Evolutionary conservation across 306 rosid species (phyloP), one percentile per base, ranked within the genome.

Genomic region (Erythrophleum fordii): DNA sequence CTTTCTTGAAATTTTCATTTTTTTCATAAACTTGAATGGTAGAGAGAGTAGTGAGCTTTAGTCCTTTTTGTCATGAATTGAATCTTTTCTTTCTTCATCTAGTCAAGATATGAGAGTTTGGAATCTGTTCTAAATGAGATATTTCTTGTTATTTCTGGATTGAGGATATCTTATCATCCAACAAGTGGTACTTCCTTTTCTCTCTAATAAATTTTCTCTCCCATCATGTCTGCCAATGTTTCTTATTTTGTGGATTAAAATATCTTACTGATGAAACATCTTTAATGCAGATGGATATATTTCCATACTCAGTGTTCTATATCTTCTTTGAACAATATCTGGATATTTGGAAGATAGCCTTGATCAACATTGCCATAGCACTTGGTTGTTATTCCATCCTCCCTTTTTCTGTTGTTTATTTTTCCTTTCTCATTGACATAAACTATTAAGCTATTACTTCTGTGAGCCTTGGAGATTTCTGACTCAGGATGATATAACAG

Each of bases 291-390:
- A 93, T 95, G 93, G 84, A 90, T 72, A 80, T 95, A 82, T 95
- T 95, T 85, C 99, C 99, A 5, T 95, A 95, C 92, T 95, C 99
- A 0, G 99, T 95, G 73, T 93, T 95, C 88, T 95, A 95, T 80
- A 91, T 95, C 75, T 95, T 95, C 92, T 95, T 95, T 70, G 99
- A 95, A 86, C 99, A 93, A 81, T 95, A 91, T 84, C 93, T 95
- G 80, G 96, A 95, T 72, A 86, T 93, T 80, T 95, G 99, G 99
- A 84, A 85, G 84, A 71, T 84, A 52, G 97, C 99, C 69, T 71
- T 93, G 86, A 83, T 82, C 82, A 91, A 93, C 88, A 88, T 95
- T 72, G 75, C 90, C 52, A 75, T 88, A 81, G 98, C 98, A 70
- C 92, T 95, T 60, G 99, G 99, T 95, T 82, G 67, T 97, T 88